Percentiles rank a stretch among this genome's conserved stretches.
Evolutionary conservation across 176 grass and related monocot genomes (phyloP).

Genomic region (Phoenix dactylifera): DNA sequence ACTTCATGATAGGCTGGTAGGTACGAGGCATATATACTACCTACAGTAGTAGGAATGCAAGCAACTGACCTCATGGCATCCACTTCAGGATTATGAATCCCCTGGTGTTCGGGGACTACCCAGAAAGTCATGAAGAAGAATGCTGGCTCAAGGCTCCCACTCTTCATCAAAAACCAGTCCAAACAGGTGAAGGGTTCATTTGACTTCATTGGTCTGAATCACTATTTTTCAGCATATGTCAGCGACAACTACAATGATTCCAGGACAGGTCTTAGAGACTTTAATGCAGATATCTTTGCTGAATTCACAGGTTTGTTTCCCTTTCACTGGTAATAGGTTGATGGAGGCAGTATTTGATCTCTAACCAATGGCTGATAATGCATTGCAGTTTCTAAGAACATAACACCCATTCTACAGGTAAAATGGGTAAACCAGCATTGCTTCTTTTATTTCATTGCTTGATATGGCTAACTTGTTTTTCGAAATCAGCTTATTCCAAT

Average conservation of each 20-base stretch:
- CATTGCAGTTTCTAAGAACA: constrained; percentile 2
- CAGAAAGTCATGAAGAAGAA: constrained; percentile 37
- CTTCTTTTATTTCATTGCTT: too few species aligned
- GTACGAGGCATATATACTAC: neutral
- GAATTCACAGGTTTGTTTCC: constrained; percentile 14
- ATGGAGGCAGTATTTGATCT: too few species aligned
- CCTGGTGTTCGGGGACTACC: constrained; percentile 39
- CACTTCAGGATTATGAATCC: constrained; percentile 42
- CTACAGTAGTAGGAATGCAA: too few species aligned
- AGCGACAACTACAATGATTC: constrained; percentile 20
- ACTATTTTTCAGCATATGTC: constrained; percentile 38
- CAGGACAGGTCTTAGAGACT: constrained; percentile 19
- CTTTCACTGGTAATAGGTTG: neutral
- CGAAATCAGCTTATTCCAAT: too few species aligned
- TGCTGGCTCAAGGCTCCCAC: constrained; percentile 29
- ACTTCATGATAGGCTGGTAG: constrained; percentile 40
- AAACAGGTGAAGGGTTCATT: constrained; percentile 30
- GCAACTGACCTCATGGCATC: too few species aligned
- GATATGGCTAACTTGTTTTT: too few species aligned
- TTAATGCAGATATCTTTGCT: constrained; percentile 4
- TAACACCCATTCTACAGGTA: neutral
- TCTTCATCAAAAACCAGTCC: constrained; percentile 34
- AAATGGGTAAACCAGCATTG: neutral
- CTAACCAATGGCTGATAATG: neutral
- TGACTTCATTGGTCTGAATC: constrained; percentile 54